Percentiles rank a stretch among this genome's conserved stretches.
These are phyloP conservation scores for Kodamaea anthophila DNA, from an alignment of 1,139 yeast species.

Conservation along the genomic window DNA sequence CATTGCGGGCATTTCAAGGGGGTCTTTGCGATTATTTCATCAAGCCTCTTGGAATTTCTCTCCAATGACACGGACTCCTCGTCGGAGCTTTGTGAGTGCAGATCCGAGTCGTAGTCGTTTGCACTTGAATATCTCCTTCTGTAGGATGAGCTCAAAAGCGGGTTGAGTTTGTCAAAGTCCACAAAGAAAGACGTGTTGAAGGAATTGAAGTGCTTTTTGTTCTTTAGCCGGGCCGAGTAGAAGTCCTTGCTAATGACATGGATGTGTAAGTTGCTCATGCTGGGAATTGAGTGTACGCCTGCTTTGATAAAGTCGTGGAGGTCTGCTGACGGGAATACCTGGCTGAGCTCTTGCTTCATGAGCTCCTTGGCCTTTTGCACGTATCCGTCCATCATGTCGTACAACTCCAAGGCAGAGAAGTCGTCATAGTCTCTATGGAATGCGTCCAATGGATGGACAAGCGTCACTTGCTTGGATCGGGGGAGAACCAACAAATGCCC, in stretches of 20 bases:
- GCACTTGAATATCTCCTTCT: too few relatives aligned
- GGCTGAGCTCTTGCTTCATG: slow-evolving; percentile 21
- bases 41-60: slow-evolving; percentile 14
- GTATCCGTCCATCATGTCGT: slow-evolving; percentile 26
- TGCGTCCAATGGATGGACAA: slow-evolving; percentile 48
- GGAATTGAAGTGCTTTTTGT: slow-evolving; percentile 65
- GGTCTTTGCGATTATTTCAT: slow-evolving; percentile 23
- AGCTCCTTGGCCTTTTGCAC: slow-evolving; percentile 38
- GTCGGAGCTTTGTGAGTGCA: slow-evolving; percentile 12
- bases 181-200: slow-evolving; percentile 65
- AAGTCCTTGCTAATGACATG: slow-evolving; percentile 69
- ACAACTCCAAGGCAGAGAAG: slow-evolving; percentile 19
- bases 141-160: slow-evolving; percentile 9
- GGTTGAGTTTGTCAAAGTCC: slow-evolving; percentile 35
- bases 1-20: slow-evolving; percentile 51
- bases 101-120: slow-evolving; percentile 18
- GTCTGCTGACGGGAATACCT: slow-evolving; percentile 6
- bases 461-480: slow-evolving; percentile 33
- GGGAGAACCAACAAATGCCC: slow-evolving; percentile 63
- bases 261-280: slow-evolving; percentile 61
- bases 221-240: slow-evolving; percentile 47
- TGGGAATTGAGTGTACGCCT: slow-evolving; percentile 71
- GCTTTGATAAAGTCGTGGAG: slow-evolving; percentile 34
- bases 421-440: slow-evolving; percentile 26
- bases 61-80: slow-evolving; percentile 8